Percentiles rank a stretch among this genome's conserved stretches.
These are phyloP conservation scores for Dunaliella sp. DNA, from an alignment of 139 green algal species.

Conservation along the genomic window DNA sequence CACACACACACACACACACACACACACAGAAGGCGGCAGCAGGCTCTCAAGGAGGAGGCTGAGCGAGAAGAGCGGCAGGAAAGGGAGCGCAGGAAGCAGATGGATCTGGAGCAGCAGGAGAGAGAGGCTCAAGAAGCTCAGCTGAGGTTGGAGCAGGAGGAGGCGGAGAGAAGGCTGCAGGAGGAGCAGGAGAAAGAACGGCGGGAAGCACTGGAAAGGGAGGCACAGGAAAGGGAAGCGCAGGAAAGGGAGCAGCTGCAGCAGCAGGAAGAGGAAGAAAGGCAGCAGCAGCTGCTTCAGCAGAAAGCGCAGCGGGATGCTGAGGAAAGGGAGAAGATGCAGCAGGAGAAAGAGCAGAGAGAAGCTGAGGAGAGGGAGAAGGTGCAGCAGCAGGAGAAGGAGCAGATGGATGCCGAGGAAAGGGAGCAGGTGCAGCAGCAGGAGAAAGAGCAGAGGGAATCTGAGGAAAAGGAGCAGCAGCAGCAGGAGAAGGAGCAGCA, in stretches of 20 bases:
- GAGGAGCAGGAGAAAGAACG: no score
- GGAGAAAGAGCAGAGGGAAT: neutral
- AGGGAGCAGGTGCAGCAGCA: neutral
- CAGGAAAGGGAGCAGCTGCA: neutral
- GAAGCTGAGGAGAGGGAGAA: neutral
- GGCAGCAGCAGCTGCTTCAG: neutral
- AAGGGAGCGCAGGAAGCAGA: neutral
- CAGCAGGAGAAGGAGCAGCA: neutral
- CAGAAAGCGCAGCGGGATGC: neutral
- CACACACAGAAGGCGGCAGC: neutral
- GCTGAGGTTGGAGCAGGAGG: no score
- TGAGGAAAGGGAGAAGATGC: neutral
- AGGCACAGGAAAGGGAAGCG: neutral
- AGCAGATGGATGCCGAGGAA: neutral
- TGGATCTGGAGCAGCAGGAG: neutral
- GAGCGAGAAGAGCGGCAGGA: neutral
- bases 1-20: no score
- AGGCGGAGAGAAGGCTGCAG: no score
- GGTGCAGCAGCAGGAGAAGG: neutral
- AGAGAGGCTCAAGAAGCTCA: no score
- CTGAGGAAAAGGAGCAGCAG: neutral
- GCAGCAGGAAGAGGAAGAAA: neutral
- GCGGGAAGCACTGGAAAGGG: neutral
- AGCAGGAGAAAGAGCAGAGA: neutral
- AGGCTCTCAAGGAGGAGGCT: neutral